Percentiles rank a stretch among this genome's conserved stretches.
phyloP scores from a whole-genome alignment of 148 eudicot species.

The Vaccinium darrowii region DNA sequence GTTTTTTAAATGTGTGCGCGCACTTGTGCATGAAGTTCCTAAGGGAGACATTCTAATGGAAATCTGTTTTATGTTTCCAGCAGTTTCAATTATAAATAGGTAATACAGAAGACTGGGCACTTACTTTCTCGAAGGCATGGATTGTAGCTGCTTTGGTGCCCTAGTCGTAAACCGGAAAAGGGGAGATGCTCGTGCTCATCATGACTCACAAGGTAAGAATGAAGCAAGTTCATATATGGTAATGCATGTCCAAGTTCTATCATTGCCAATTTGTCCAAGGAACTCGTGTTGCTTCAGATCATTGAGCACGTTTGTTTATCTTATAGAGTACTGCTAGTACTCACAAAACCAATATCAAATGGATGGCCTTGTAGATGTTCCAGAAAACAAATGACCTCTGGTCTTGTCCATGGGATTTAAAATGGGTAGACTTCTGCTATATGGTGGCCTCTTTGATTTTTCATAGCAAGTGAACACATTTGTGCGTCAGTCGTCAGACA shows the following conservation, averaged over 20 bases:
- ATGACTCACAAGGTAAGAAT: slow-evolving; percentile 43
- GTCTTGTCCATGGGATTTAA: background rate
- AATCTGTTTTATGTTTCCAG: background rate
- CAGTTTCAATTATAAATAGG: background rate
- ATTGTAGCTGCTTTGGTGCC: slow-evolving; percentile 53
- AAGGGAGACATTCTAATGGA: background rate
- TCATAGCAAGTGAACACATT: background rate
- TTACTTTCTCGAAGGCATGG: slow-evolving; percentile 32
- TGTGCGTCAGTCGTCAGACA: background rate
- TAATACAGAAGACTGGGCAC: background rate
- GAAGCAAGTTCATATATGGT: background rate
- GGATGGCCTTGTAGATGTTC: too few relatives aligned
- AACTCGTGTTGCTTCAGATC: slow-evolving; percentile 2
- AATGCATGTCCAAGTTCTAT: slow-evolving; percentile 4
- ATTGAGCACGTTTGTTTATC: background rate
- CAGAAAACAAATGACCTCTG: too few relatives aligned
- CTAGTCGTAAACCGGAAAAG: slow-evolving; percentile 20
- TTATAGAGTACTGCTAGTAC: background rate
- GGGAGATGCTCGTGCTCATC: slow-evolving; percentile 12
- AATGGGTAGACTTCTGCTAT: background rate
- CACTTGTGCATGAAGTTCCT: background rate
- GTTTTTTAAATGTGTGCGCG: background rate
- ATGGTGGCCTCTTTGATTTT: background rate
- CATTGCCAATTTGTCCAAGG: background rate
- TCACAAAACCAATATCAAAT: too few relatives aligned